Evolutionary conservation across 1,139 yeast genomes (phyloP), one percentile per base, ranked within the genome.

Genomic region (Protomyces macrosporus): DNA sequence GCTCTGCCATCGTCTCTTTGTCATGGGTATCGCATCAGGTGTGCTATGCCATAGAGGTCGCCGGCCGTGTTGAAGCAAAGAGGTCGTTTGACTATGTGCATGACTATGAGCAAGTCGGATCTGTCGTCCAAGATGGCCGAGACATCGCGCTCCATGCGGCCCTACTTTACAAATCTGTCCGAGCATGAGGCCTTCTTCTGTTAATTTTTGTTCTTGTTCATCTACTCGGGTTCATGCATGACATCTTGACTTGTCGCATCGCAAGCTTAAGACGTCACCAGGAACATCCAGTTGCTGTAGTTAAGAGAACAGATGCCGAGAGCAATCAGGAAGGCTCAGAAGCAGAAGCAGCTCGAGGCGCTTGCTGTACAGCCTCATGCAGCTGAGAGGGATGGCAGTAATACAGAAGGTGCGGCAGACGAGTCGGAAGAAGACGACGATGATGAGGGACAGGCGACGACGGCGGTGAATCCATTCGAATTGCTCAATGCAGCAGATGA

Each of bases 391-490:
- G 12, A 42, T n/a, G 12, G 16, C n/a, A 30, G 12, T 30, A 7
- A 30, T 2, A 10, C 9, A 12, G 23, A 23, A 23, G 23, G 23
- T 23, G 23, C n/a, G 10, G 42, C 3, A n/a, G 9, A 6, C 4
- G 48, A 6, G 4, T 37, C 53, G 9, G 53, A 55, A 7, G 60
- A 55, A n/a, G 40, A 42, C 9, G 51, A 55, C 12, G 60, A 55
- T 32, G 53, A 50, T 48, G 55, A 48, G 10, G 55, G 37, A 5
- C n/a, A 14, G 30, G 54, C 35, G 42, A 30, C 32, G 23, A 12
- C 39, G 23, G 56, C 53, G 42, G 61, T 55, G 1, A 61, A 61
- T 45, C 64, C 55, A 3, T 61, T 61, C 56, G 64, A 52, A 12
- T 37, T 61, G 40, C 50, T 61, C n/a, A 37, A 54, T 30, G 54